A percentile compares a stretch with the other conserved stretches of the same genome.
phyloP scores from a whole-genome alignment of 2,329 filamentous ascomycete genomes.

The Pseudogymnoascus sp. region DNA sequence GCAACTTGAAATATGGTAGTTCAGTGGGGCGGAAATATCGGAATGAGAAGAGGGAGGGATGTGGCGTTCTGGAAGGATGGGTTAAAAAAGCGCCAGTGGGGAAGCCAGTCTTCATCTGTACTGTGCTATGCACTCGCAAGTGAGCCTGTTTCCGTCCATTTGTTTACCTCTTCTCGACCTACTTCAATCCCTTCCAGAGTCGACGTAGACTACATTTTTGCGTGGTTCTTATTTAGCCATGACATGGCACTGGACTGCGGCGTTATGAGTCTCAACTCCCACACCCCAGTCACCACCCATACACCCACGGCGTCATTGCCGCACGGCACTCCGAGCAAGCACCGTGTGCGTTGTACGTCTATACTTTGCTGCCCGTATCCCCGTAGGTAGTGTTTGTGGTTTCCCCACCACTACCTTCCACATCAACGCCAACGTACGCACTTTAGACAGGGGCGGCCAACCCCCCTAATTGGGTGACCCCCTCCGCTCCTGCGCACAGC shows the following conservation, averaged over 20 bases:
- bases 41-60: background rate
- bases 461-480: background rate
- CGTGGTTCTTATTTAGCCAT: background rate
- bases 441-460: background rate
- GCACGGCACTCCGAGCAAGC: background rate
- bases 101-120: background rate
- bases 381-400: background rate
- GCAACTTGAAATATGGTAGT: background rate
- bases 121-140: background rate
- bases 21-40: background rate
- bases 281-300: background rate
- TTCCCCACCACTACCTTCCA: background rate
- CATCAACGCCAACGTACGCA: background rate
- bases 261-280: background rate
- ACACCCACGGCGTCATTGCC: background rate
- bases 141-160: background rate
- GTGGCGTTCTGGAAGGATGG: background rate
- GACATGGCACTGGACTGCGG: background rate
- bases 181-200: background rate
- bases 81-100: background rate
- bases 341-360: background rate
- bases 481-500: background rate
- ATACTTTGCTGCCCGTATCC: no score
- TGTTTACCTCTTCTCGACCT: background rate
- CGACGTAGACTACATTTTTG: background rate